These are phyloP conservation scores for Chrysopogon serrulatus DNA, from an alignment of 176 grass and related monocot genomes.

Conservation along the genomic window DNA sequence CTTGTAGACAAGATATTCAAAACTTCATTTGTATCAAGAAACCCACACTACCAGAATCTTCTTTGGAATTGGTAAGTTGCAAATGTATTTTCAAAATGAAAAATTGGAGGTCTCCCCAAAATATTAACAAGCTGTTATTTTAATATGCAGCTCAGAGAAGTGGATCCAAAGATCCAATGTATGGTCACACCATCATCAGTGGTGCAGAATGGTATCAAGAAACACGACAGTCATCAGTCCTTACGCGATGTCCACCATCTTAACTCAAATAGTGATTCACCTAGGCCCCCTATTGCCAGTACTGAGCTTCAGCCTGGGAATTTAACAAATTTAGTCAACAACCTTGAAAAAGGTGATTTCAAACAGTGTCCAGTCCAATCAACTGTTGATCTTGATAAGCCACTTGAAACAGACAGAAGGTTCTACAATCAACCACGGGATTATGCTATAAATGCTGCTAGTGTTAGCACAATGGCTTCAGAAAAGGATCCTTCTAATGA, in stretches of 20 bases:
- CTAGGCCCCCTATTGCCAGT: conserved; percentile 7
- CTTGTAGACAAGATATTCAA: conserved; percentile 29
- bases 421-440: neutral
- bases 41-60: conserved; percentile 33
- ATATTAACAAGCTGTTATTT: conserved; percentile 1
- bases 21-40: conserved; percentile 36
- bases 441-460: conserved; percentile 1
- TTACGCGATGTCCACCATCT: neutral
- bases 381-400: neutral
- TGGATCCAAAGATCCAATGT: conserved; percentile 13
- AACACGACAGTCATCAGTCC: conserved; percentile 9
- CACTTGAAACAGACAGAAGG: conserved; percentile 2
- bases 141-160: conserved; percentile 37
- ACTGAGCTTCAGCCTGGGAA: conserved; percentile 17
- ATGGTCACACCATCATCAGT: neutral
- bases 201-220: conserved; percentile 6
- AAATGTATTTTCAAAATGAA: conserved; percentile 4
- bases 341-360: neutral
- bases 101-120: neutral
- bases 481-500: conserved; percentile 11
- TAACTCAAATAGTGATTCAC: conserved; percentile 12
- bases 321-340: neutral
- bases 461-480: neutral
- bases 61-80: conserved; percentile 46
- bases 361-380: neutral